Evolutionary conservation across 257 asterid genomes (phyloP).

Genomic region (Nicotiana attenuata): DNA sequence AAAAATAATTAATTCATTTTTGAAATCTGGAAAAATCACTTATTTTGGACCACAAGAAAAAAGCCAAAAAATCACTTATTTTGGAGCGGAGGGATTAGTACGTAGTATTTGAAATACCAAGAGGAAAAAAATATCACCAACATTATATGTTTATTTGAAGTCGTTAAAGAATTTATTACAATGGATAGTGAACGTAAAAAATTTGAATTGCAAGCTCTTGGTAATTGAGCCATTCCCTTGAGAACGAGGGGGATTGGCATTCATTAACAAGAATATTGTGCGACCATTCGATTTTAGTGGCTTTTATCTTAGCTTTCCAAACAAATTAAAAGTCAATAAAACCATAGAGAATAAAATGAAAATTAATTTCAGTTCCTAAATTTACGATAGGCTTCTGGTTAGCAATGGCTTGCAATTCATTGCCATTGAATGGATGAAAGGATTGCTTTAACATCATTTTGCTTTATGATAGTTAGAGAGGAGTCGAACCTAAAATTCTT

Average conservation of each 20-base stretch:
- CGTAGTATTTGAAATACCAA: no score
- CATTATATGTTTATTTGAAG: no score
- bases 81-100: no score
- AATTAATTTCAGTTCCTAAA: neutral
- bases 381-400: conserved; percentile 11
- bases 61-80: no score
- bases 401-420: neutral
- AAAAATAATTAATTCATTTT: no score
- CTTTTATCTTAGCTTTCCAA: neutral
- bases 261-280: neutral
- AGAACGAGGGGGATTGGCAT: neutral
- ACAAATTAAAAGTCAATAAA: neutral
- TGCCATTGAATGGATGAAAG: conserved; percentile 16
- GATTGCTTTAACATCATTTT: conserved; percentile 15
- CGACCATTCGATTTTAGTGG: neutral
- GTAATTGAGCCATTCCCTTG: neutral
- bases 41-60: no score
- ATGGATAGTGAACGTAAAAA: neutral
- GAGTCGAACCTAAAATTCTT: neutral
- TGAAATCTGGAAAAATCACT: no score
- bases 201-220: neutral
- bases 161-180: neutral
- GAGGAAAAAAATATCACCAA: no score
- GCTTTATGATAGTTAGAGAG: neutral
- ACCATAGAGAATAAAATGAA: neutral